These are phyloP conservation scores for Trichoderma cornu-damae DNA, from an alignment of 2,329 filamentous ascomycete species.

Conservation along the genomic window DNA sequence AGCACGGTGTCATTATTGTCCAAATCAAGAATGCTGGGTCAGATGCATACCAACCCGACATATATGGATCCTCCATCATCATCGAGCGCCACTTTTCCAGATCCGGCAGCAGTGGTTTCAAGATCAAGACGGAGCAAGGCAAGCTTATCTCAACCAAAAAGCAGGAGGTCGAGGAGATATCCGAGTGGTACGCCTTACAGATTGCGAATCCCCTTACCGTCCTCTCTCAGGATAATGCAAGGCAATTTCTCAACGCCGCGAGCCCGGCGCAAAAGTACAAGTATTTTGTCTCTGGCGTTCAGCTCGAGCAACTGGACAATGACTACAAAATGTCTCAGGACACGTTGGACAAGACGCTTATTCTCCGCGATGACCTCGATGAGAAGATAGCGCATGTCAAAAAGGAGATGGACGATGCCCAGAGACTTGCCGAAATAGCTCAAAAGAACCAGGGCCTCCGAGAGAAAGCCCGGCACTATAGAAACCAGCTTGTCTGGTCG, in stretches of 20 bases:
- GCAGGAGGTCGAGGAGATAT: constrained; percentile 82
- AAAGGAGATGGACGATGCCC: constrained; percentile 52
- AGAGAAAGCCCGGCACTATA: constrained; percentile 52
- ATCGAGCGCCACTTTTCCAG: constrained; percentile 86
- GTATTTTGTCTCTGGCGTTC: constrained; percentile 91
- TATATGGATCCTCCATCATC: constrained; percentile 79
- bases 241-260: constrained; percentile 85
- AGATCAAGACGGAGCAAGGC: constrained; percentile 69
- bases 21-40: constrained; percentile 86
- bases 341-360: constrained; percentile 60
- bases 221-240: constrained; percentile 88
- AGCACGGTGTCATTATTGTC: constrained; percentile 71
- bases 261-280: constrained; percentile 84
- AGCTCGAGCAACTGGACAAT: constrained; percentile 84
- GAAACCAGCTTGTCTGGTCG: constrained; percentile 74
- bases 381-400: constrained; percentile 34
- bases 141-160: constrained; percentile 76
- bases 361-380: constrained; percentile 35
- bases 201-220: constrained; percentile 97
- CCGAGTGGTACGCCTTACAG: constrained; percentile 87
- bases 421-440: constrained; percentile 59
- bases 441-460: constrained; percentile 63
- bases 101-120: constrained; percentile 73
- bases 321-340: constrained; percentile 85
- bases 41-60: constrained; percentile 74